phyloP scores from a whole-genome alignment of 306 rosid genomes.

The Pyrus pyrifolia region DNA sequence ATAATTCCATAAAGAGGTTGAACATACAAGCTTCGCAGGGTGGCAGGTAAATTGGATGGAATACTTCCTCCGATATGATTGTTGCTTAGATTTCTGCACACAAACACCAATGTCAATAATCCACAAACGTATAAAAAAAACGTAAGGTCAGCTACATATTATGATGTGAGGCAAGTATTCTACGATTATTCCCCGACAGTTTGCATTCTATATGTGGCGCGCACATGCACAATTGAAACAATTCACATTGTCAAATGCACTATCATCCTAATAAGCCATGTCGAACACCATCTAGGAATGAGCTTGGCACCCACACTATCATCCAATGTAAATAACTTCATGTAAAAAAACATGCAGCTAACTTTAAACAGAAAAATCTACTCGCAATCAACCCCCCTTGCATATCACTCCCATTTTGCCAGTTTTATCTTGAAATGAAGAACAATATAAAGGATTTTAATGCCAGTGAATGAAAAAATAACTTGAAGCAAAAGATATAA shows the following conservation, averaged over 20 bases:
- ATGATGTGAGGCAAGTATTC: not conserved
- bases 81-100: conserved; percentile 78
- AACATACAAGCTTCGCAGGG: conserved; percentile 69
- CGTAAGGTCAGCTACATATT: not conserved
- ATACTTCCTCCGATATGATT: conserved; percentile 83
- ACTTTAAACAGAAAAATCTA: not conserved
- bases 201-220: not conserved
- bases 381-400: not conserved
- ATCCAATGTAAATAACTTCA: not conserved
- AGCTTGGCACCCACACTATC: not conserved
- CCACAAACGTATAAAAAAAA: conserved; percentile 2
- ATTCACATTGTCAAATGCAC: not conserved
- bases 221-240: not conserved
- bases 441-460: not conserved
- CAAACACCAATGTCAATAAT: conserved; percentile 13
- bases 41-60: conserved; percentile 71
- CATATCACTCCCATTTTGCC: not conserved
- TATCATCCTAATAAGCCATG: not conserved
- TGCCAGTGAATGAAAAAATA: not conserved
- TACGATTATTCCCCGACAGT: not conserved
- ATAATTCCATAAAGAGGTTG: not conserved
- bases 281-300: not conserved
- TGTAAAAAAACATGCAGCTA: not conserved
- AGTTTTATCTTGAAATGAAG: not conserved
- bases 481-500: not conserved